Percentiles rank a stretch among this genome's conserved stretches.
phyloP scores from a whole-genome alignment of 2,329 filamentous ascomycete genomes.

The Fusarium sp. region DNA sequence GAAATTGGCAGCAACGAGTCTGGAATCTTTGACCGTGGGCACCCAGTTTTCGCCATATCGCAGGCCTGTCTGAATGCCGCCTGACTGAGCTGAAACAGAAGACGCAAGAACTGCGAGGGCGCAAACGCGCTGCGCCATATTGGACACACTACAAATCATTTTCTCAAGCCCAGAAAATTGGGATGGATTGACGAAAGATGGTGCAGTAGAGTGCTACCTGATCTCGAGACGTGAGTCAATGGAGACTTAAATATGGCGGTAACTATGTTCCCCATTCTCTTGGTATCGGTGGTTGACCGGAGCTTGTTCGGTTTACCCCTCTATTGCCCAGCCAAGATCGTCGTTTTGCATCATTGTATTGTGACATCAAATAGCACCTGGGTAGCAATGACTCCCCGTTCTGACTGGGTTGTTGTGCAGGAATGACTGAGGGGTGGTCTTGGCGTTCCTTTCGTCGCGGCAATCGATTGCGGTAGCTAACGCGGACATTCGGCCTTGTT shows the following conservation, averaged over 20 bases:
- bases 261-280: fast-evolving
- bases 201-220: not conserved
- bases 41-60: conserved; percentile 34
- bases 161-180: not conserved
- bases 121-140: not conserved
- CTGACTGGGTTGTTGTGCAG: not conserved
- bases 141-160: not conserved
- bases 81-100: not conserved
- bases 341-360: fast-evolving
- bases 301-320: conserved; percentile 10
- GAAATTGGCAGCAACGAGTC: conserved; percentile 18
- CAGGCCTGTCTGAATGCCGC: conserved; percentile 11
- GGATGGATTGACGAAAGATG: too few relatives aligned
- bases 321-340: not conserved
- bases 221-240: fast-evolving
- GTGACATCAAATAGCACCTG: not conserved
- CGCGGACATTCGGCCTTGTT: not conserved
- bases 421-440: conserved; percentile 24
- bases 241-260: not conserved
- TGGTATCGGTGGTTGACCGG: not conserved
- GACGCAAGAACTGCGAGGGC: not conserved
- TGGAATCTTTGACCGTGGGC: conserved; percentile 8
- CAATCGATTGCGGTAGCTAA: not conserved
- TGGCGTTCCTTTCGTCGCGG: conserved; percentile 3
- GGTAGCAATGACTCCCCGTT: not conserved